These are phyloP conservation scores for Rhypophila decipiens DNA, from an alignment of 495 filamentous ascomycete genomes.

Conservation along the genomic window DNA sequence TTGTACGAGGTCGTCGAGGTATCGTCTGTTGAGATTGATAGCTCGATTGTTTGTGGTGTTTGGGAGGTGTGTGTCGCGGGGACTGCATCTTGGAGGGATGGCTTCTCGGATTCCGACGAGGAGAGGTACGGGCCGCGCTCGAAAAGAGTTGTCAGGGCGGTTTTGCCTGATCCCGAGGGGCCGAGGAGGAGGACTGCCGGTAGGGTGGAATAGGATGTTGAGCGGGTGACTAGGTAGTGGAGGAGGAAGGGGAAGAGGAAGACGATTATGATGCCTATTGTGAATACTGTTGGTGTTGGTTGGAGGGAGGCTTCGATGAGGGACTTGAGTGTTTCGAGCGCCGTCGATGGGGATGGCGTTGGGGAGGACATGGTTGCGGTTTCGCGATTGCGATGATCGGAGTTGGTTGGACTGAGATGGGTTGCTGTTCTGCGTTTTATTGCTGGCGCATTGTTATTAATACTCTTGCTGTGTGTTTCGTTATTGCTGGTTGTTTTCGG, in stretches of 20 bases:
- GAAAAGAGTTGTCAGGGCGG: constrained; percentile 69
- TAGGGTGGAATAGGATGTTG: constrained; percentile 56
- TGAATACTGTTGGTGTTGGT: constrained; percentile 50
- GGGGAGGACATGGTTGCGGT: constrained; percentile 1
- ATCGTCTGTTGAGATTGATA: constrained; percentile 59
- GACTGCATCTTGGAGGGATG: constrained; percentile 11
- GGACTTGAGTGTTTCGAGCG: constrained; percentile 20
- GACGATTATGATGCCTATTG: constrained; percentile 60
- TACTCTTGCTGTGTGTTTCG: background rate
- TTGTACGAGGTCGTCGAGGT: constrained; percentile 52
- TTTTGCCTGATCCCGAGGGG: constrained; percentile 82
- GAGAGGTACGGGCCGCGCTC: constrained; percentile 33
- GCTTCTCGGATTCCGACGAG: background rate
- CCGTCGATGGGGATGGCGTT: constrained; percentile 9
- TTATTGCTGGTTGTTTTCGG: background rate
- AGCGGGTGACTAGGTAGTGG: constrained; percentile 66
- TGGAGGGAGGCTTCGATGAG: constrained; percentile 40
- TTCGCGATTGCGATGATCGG: background rate
- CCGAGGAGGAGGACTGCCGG: constrained; percentile 83
- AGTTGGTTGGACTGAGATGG: background rate
- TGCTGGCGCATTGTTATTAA: background rate
- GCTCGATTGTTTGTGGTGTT: constrained; percentile 61
- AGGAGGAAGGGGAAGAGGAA: constrained; percentile 70
- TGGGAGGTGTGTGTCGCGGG: constrained; percentile 77
- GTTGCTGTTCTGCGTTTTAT: background rate